These are phyloP conservation scores for Bassia scoparia DNA, from an alignment of 148 eudicot species.

Conservation along the genomic window DNA sequence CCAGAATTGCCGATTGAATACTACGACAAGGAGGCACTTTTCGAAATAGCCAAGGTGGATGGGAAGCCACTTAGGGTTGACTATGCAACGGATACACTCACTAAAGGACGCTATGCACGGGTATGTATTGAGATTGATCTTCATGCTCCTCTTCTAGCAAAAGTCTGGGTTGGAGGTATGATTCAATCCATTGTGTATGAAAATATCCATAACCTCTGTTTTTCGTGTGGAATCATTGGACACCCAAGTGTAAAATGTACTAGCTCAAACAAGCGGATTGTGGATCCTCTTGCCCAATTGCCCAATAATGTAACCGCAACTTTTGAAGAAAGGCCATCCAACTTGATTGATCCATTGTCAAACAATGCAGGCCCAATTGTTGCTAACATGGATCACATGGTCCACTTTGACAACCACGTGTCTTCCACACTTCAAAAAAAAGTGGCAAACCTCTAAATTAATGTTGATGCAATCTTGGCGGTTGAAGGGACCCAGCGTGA, in stretches of 20 bases:
- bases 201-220: neutral
- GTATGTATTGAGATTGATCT: neutral
- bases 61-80: neutral
- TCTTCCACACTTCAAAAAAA: too few relatives aligned
- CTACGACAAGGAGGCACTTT: neutral
- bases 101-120: neutral
- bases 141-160: neutral
- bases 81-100: neutral
- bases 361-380: too few relatives aligned
- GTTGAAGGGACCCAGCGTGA: too few relatives aligned
- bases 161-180: neutral
- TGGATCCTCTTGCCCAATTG: too few relatives aligned
- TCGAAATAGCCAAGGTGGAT: neutral
- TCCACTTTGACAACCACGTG: too few relatives aligned
- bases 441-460: too few relatives aligned
- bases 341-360: too few relatives aligned
- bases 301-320: too few relatives aligned
- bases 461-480: too few relatives aligned
- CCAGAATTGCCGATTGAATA: neutral
- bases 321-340: too few relatives aligned
- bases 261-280: neutral
- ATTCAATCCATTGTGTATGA: neutral
- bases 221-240: neutral
- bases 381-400: too few relatives aligned
- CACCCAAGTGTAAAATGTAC: too few relatives aligned